Base-by-base conservation (phyloP, 2,329 filamentous ascomycete genomes). In the Fusarium gaditjirri region DNA sequence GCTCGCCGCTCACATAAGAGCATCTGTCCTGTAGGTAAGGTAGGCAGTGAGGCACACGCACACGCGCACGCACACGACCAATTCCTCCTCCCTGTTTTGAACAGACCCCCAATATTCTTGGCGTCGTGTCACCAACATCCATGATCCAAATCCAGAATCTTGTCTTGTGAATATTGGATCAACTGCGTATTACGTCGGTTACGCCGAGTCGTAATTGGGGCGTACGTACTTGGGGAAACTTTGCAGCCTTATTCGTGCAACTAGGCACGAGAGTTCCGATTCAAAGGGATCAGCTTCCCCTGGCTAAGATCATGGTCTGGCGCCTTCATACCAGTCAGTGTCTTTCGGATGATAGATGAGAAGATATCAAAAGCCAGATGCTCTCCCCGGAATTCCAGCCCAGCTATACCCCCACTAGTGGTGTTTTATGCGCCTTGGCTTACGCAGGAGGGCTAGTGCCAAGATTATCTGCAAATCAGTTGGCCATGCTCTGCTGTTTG, bases 171-270 rank as follows among this genome's bases (percentile, higher is more conserved):
- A 57, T 69, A 57, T 69, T 58, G 65, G 19, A 23, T 42, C 50
- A 27, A 31, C 42, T 38, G 14, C 50, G 50, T 58, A 69, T 44
- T 31, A 64, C 65, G 16, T 69, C 65, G 65, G 65, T 58, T 68
- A 58, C 52, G 44, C 65, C 58, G 65, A 39, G 44, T 54, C 41
- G 65, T 39, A 49, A 58, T 53, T 68, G 65, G 50, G 57, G 35
- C 36, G 50, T 38, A n/a, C 36, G 50, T 38, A n/a, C 47, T 35
- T 39, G 36, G 36, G 54, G 21, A 39, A 38, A 39, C 33, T 27
- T 68, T 50, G n/a, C 35, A 69, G 65, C 65, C 65, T 68, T 68
- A 43, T 42, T n/a, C 52, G 65, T 69, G 47, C 44, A 69, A 58
- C 65, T 25, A 25, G 35, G 25, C 41, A 56, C 27, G 10, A 31